These are phyloP conservation scores for Tephrocybe sp. DNA, from an alignment of 768 basidiomycete genomes.

Conservation along the genomic window DNA sequence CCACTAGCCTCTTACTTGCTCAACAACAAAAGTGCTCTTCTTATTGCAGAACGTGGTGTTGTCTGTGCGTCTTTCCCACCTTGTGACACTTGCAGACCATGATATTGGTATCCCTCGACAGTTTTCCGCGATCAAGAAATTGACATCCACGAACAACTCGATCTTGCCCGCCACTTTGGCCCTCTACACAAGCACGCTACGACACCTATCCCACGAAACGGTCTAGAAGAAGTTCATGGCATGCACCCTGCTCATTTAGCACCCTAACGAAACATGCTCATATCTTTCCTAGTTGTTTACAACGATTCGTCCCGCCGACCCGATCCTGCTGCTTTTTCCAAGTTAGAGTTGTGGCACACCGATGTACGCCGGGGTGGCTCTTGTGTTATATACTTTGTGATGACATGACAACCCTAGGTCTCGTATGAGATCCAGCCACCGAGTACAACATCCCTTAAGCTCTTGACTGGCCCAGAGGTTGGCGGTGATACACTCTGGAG, in stretches of 20 bases:
- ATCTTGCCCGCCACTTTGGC: slow-evolving; percentile 70
- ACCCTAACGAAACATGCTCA: slow-evolving; percentile 1
- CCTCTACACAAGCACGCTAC: slow-evolving; percentile 83
- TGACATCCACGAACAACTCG: slow-evolving; percentile 63
- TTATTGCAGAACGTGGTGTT: slow-evolving; percentile 74
- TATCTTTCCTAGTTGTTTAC: slow-evolving; percentile 56
- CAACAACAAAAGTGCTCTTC: slow-evolving; percentile 48
- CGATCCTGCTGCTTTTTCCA: slow-evolving; percentile 63
- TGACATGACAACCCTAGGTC: slow-evolving; percentile 31
- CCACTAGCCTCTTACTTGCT: slow-evolving; percentile 10
- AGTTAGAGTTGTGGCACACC: slow-evolving; percentile 77
- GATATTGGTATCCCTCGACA: slow-evolving; percentile 21
- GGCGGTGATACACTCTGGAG: slow-evolving; percentile 84
- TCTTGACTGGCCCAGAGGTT: slow-evolving; percentile 65
- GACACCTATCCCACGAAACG: slow-evolving; percentile 71
- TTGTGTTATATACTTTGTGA: not conserved
- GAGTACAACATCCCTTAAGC: slow-evolving; percentile 70
- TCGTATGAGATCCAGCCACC: slow-evolving; percentile 85
- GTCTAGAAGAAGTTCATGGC: slow-evolving; percentile 78
- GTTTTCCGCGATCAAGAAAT: slow-evolving; percentile 78
- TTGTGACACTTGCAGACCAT: not conserved
- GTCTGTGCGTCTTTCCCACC: slow-evolving; percentile 45
- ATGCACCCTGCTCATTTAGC: no score
- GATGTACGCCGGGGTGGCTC: slow-evolving; percentile 46
- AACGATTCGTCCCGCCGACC: slow-evolving; percentile 63